Base-by-base conservation (phyloP, 2,329 filamentous ascomycete genomes). In the Aspergillus niger region DNA sequence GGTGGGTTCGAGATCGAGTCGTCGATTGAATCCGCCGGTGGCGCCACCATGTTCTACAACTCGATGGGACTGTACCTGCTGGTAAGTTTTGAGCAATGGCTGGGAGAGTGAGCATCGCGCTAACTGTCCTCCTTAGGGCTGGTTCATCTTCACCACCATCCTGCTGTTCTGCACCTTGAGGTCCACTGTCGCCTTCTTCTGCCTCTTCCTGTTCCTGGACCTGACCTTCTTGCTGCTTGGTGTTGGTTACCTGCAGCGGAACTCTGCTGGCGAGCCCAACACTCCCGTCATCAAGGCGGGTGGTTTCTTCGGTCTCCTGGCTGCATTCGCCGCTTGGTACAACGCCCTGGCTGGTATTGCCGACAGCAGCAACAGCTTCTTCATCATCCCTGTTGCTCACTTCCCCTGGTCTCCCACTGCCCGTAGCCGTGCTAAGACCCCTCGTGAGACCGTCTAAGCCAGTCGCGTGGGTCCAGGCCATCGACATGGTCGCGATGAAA, bases 391-490 rank as follows among this genome's bases (percentile, higher is more conserved):
- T 55, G 92, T 97, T 65, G 89, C 90, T 70, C 92, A 97, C 83
- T 96, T 97, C 84, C 94, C 93, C 57, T 97, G 94, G 94, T 94
- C 91, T 39, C 89, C 90, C 70, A 90, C 89, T 79, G 90, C 86
- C 56, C 85, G 85, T 64, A 83, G 87, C 62, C 85, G 88, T 63
- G 82, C 65, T 58, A 82, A 89, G 81, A 79, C 77, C 57, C 80
- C 82, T 41, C 80, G 80, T 55, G 74, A 77, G 63, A 64, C 70
- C 48, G 76, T 70, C 20, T 79, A 74, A 69, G 57, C 48, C 15
- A 26, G 32, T 44, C 24, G 56, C 30, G 36, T 17, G 41, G 49
- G 26, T n/a, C 15, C 26, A 26, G 56, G 43, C 53, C 15, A 49
- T 39, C 5, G 13, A 41, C 22, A 20, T 15, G 20, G 22, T 36